These are phyloP conservation scores for Pseudogymnoascus sp. DNA, from an alignment of 2,329 filamentous ascomycete genomes.

Conservation along the genomic window DNA sequence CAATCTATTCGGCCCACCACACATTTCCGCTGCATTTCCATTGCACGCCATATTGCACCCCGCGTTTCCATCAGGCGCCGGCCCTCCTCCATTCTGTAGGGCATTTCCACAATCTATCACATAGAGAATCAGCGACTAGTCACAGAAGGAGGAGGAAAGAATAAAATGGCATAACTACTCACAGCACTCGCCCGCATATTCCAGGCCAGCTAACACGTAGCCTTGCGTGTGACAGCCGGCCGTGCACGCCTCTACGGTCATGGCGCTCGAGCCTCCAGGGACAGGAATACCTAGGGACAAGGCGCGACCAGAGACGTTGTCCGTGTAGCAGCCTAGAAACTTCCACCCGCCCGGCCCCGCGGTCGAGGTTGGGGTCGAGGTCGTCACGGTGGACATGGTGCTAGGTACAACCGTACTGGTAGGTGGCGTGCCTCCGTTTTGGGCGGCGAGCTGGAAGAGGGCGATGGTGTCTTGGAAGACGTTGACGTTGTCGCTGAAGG, in stretches of 20 bases:
- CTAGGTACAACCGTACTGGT: not conserved
- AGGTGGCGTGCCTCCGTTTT: not conserved
- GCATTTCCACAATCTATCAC: slow-evolving; percentile 13
- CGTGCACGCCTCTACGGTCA: slow-evolving; percentile 20
- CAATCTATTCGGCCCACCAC: slow-evolving; percentile 13
- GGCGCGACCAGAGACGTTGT: slow-evolving; percentile 5
- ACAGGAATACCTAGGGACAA: not conserved
- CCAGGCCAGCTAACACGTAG: slow-evolving; percentile 36
- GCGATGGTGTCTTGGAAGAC: slow-evolving; percentile 17
- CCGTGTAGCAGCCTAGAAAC: slow-evolving; percentile 6
- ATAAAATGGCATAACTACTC: slow-evolving; percentile 14
- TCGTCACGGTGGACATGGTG: not conserved
- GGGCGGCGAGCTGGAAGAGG: slow-evolving; percentile 12
- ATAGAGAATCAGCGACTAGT: not conserved
- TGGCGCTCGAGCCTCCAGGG: slow-evolving; percentile 10
- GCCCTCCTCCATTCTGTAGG: slow-evolving; percentile 2
- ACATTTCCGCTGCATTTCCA: not conserved
- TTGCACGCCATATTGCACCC: slow-evolving; percentile 3
- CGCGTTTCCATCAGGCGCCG: not conserved
- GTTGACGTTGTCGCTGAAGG: slow-evolving; percentile 16
- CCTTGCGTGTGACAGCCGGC: slow-evolving; percentile 17
- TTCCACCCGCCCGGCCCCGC: not conserved
- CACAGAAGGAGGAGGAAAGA: slow-evolving; percentile 13
- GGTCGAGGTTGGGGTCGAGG: not conserved
- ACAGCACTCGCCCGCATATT: slow-evolving; percentile 39